phyloP scores from a whole-genome alignment of 176 grass and related monocot species.

The Secale cereale region DNA sequence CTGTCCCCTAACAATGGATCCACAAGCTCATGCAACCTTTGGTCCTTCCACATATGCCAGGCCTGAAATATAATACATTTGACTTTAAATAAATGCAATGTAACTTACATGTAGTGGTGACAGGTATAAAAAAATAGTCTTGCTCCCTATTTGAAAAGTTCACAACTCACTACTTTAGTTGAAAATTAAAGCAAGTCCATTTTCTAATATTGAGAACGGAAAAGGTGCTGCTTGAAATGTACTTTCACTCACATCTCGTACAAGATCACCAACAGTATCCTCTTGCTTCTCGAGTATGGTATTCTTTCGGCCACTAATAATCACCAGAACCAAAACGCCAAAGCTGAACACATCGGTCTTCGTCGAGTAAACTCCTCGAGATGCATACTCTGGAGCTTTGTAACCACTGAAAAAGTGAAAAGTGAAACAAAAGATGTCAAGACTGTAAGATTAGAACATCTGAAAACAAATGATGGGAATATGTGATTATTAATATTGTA shows the following conservation, averaged over 20 bases:
- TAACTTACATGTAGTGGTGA: background rate
- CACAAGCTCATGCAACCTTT: conserved; percentile 32
- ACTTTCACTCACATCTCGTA: conserved; percentile 44
- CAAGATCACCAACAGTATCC: conserved; percentile 36
- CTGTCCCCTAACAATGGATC: conserved; percentile 15
- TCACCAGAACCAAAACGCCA: conserved; percentile 35
- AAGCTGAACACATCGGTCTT: conserved; percentile 69
- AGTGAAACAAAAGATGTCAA: background rate
- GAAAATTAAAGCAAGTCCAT: too few relatives aligned
- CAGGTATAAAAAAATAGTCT: background rate
- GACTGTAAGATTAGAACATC: background rate
- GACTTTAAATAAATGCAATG: background rate
- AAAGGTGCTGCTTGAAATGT: background rate
- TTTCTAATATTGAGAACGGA: background rate
- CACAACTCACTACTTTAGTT: too few relatives aligned
- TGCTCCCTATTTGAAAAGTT: background rate
- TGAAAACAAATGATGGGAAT: background rate
- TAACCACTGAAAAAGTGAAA: conserved; percentile 45
- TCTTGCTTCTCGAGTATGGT: conserved; percentile 7
- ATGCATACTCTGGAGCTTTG: conserved; percentile 45
- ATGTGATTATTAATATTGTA: background rate
- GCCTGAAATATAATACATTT: conserved; percentile 31
- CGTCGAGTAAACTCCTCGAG: conserved; percentile 31
- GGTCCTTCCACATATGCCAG: conserved; percentile 40
- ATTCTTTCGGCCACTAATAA: conserved; percentile 40